A percentile compares a stretch with the other conserved stretches of the same genome.
phyloP scores from a whole-genome alignment of 139 green algal genomes.

The Micractinium conductrix region DNA sequence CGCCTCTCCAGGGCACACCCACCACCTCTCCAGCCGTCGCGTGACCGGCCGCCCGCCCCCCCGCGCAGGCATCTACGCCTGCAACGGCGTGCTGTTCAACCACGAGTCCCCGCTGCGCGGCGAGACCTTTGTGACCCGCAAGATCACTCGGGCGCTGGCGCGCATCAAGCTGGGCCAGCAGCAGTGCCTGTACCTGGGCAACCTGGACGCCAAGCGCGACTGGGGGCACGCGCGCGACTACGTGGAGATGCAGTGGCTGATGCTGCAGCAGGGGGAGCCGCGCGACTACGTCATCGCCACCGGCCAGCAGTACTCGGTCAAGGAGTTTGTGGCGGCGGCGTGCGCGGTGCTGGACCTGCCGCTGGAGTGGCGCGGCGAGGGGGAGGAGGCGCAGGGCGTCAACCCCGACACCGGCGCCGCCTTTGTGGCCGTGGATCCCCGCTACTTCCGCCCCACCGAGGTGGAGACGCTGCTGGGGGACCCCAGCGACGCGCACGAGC shows the following conservation, averaged over 20 bases:
- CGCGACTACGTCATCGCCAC: constrained; percentile 82
- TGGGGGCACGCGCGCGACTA: constrained; percentile 87
- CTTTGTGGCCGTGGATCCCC: constrained; percentile 50
- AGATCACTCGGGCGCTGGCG: constrained; percentile 72
- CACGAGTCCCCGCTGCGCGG: constrained; percentile 80
- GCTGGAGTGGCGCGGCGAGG: constrained; percentile 61
- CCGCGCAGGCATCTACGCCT: constrained; percentile 80
- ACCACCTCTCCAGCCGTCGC: no score
- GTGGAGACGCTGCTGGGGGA: constrained; percentile 78
- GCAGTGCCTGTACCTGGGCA: constrained; percentile 74
- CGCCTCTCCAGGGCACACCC: no score
- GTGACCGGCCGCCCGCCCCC: no score
- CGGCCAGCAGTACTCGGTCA: constrained; percentile 59
- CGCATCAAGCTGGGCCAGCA: constrained; percentile 63
- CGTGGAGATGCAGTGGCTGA: constrained; percentile 81
- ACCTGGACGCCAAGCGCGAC: constrained; percentile 82
- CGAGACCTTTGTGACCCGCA: constrained; percentile 85
- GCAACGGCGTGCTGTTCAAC: constrained; percentile 90
- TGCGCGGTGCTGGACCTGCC: constrained; percentile 51
- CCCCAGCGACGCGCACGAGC: constrained; percentile 60
- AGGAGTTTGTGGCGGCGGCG: constrained; percentile 57
- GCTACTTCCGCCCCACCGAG: constrained; percentile 82
- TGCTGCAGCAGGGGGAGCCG: constrained; percentile 78
- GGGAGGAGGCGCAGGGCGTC: constrained; percentile 21
- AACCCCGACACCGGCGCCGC: constrained; percentile 16